Conservation (phyloP, 768 basidiomycete genomes). For the Collybia mongolica region DNA sequence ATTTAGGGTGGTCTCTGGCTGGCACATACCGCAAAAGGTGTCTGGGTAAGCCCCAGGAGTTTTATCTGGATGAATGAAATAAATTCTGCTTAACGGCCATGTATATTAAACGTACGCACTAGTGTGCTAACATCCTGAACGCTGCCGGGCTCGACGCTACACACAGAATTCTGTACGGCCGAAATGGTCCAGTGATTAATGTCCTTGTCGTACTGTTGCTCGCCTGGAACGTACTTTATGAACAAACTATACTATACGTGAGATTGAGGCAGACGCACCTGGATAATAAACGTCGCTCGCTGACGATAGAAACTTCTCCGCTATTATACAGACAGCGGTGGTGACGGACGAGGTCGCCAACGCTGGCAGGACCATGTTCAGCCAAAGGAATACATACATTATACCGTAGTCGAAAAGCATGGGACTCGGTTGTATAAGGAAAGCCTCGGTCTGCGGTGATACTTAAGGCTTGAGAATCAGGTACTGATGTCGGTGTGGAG, state of each 20-base stretch:
- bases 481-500: too few relatives aligned
- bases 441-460: neutral
- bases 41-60: constrained; percentile 40
- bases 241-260: neutral
- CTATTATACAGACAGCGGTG: too few relatives aligned
- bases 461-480: too few relatives aligned
- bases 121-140: constrained; percentile 48
- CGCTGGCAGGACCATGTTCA: too few relatives aligned
- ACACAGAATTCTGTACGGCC: constrained; percentile 42
- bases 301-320: too few relatives aligned
- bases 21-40: constrained; percentile 50
- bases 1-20: too few relatives aligned
- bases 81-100: neutral
- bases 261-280: too few relatives aligned
- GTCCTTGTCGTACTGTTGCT: constrained; percentile 35
- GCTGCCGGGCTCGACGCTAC: constrained; percentile 59
- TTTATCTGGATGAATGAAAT: constrained; percentile 33
- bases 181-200: constrained; percentile 52
- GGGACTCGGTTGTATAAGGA: neutral
- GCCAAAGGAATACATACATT: too few relatives aligned
- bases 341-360: too few relatives aligned
- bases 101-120: constrained; percentile 35
- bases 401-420: too few relatives aligned
- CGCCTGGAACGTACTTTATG: constrained; percentile 9
- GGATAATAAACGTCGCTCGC: too few relatives aligned